phyloP scores from a whole-genome alignment of 108 stramenopile genomes.

The Cylindrotheca fusiformis region DNA sequence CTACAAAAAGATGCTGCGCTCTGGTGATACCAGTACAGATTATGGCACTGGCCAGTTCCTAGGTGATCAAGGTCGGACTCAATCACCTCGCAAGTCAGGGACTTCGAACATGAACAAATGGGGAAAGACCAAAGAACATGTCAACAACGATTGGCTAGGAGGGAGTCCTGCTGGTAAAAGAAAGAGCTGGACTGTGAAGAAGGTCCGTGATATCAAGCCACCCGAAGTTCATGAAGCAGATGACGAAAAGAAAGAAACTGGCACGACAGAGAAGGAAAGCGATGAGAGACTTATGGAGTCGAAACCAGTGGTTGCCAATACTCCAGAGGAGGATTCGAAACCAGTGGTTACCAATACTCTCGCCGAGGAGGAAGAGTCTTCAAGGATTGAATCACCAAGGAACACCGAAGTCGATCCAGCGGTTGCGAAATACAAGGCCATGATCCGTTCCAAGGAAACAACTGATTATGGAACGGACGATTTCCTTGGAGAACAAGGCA shows the following conservation, averaged over 20 bases:
- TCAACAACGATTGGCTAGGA: not conserved
- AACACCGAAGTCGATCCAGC: not conserved
- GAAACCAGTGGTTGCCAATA: not conserved
- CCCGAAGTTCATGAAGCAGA: not conserved
- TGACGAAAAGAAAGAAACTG: not conserved
- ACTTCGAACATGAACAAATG: not conserved
- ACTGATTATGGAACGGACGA: not conserved
- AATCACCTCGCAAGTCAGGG: not conserved
- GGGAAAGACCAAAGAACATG: not conserved
- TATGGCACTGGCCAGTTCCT: not conserved
- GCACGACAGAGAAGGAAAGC: not conserved
- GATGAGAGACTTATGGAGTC: not conserved
- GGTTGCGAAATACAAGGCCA: not conserved
- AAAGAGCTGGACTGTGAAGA: not conserved
- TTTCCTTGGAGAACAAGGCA: slow-evolving; percentile 12
- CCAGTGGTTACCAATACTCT: too few species aligned
- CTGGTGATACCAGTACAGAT: not conserved
- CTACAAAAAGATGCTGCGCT: not conserved
- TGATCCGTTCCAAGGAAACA: not conserved
- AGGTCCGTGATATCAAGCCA: not conserved
- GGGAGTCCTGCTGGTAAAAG: not conserved
- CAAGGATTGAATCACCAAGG: too few species aligned
- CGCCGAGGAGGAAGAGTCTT: too few species aligned
- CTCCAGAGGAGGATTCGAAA: not conserved
- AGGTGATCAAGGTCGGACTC: not conserved